phyloP scores from a whole-genome alignment of 2,329 filamentous ascomycete genomes.

The Drechslerella stenobrocha region DNA sequence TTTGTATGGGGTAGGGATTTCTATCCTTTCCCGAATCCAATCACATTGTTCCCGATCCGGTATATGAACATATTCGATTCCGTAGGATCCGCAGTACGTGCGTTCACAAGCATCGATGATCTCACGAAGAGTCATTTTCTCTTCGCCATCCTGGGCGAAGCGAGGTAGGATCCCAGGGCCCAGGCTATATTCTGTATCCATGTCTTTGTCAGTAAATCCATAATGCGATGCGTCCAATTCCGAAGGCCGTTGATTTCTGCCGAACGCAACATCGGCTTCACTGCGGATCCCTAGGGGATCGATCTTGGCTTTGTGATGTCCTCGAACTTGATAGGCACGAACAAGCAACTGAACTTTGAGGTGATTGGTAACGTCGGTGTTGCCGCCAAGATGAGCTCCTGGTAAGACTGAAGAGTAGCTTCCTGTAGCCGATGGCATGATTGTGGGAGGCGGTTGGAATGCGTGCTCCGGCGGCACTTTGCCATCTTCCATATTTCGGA shows the following conservation, averaged over 20 bases:
- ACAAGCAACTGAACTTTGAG: constrained; percentile 97
- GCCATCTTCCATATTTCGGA: constrained; percentile 98
- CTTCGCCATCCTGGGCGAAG: constrained; percentile 82
- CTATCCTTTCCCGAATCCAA: constrained; percentile 92
- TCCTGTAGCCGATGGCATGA: constrained; percentile 79
- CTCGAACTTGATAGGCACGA: constrained; percentile 94
- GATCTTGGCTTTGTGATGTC: constrained; percentile 97
- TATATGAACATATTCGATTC: constrained; percentile 98
- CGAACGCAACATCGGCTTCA: constrained; percentile 69
- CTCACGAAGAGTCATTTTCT: constrained; percentile 96
- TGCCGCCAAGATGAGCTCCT: constrained; percentile 68
- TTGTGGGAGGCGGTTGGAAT: constrained; percentile 90
- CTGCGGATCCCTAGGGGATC: constrained; percentile 93
- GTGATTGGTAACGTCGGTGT: constrained; percentile 88
- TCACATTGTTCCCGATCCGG: constrained; percentile 96
- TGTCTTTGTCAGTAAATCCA: constrained; percentile 89
- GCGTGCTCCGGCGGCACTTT: constrained; percentile 97
- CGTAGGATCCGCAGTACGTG: constrained; percentile 96
- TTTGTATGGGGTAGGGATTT: constrained; percentile 92
- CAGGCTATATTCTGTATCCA: constrained; percentile 87
- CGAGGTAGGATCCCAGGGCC: constrained; percentile 93
- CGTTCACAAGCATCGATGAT: constrained; percentile 91
- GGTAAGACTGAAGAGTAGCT: constrained; percentile 74
- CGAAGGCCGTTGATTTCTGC: constrained; percentile 84
- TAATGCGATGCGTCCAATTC: constrained; percentile 93